Conservation (phyloP, 352 stramenopile genomes). For the Blastocystis sp. region DNA sequence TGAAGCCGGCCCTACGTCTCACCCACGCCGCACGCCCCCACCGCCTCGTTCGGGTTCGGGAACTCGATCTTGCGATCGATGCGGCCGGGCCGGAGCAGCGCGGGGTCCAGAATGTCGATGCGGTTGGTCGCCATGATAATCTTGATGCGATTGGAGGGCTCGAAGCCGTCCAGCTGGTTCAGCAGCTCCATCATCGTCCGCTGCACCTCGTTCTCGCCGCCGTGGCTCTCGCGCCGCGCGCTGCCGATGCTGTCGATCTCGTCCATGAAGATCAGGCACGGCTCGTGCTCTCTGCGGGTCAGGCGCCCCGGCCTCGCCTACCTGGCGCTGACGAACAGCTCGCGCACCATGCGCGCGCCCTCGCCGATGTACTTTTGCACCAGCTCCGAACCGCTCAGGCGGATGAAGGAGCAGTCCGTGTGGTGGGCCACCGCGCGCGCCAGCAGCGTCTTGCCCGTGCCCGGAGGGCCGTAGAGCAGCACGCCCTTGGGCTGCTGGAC, state of each 20-base stretch:
- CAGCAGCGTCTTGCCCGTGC: slow-evolving; percentile 96
- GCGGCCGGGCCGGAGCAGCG: slow-evolving; percentile 89
- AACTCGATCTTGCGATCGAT: slow-evolving; percentile 99
- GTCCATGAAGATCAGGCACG: slow-evolving; percentile 99
- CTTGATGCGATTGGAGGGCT: slow-evolving; percentile 76
- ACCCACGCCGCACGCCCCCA: slow-evolving; percentile 49
- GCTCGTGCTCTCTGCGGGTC: slow-evolving; percentile 81
- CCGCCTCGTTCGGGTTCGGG: slow-evolving; percentile 91
- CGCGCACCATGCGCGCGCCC: slow-evolving; percentile 94
- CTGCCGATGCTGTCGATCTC: slow-evolving; percentile 98
- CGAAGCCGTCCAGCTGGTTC: slow-evolving; percentile 87
- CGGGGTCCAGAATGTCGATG: slow-evolving; percentile 96
- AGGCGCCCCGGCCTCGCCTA: slow-evolving; percentile 71
- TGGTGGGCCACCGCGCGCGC: slow-evolving; percentile 96
- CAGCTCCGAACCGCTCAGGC: slow-evolving; percentile 93
- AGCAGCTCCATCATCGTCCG: slow-evolving; percentile 98
- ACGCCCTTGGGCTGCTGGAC: slow-evolving; percentile 91
- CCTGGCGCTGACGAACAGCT: slow-evolving; percentile 97
- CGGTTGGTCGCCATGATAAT: slow-evolving; percentile 97
- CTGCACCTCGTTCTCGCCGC: slow-evolving; percentile 96
- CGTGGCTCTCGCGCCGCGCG: slow-evolving; percentile 82
- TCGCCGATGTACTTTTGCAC: slow-evolving; percentile 99
- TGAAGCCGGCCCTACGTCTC: slow-evolving; percentile 81
- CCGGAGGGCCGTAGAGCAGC: slow-evolving; percentile 90
- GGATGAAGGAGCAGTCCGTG: slow-evolving; percentile 99